Evolutionary conservation across 305 asterid species (phyloP), one percentile per base, ranked within the genome.

Genomic region (Solanum chacoense): DNA sequence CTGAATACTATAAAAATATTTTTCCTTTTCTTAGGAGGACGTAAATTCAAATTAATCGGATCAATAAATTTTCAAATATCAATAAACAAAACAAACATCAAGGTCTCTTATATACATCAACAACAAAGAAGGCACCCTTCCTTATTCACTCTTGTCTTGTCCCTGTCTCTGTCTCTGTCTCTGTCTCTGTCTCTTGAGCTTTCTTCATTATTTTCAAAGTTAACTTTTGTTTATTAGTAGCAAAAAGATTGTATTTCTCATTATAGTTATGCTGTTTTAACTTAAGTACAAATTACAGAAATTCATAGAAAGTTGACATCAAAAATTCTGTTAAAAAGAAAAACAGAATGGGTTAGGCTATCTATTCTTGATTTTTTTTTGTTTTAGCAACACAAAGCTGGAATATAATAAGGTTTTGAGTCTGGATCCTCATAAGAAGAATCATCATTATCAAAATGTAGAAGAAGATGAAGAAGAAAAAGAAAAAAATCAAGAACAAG

Each of bases 341-440:
- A 91, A 87, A 92, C 90, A 93, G 71, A 77, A 94, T 94, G 98
- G 97, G 98, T 92, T 95, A 94, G 97, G 95, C 92, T 89, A 50
- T 92, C 93, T 18, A 55, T 90, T 90, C 87, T 88, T 76, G 77
- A n/a, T n/a, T n/a, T 4, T 14, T 22, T 4, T 14, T 22, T 77
- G 45, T 0, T 14, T 7, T 76, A 89, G 73, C 88, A 91, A 88
- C 90, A 88, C 59, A 90, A 89, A 78, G 93, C 95, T 95, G 98
- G 95, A 93, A 91, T 31, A 87, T 18, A 76, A 76, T 81, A 91
- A 90, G 91, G 91, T 90, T 93, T 92, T 91, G 94, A 94, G 87
- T 93, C 98, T 95, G 98, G 98, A 95, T 95, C 94, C 98, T 92
- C 95, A 90, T 71, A 92, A 92, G 93, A 93, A 67, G 73, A 67